Evolutionary conservation across 768 basidiomycete species (phyloP), one percentile per base, ranked within the genome.

Genomic region (Auriscalpium vulgare): DNA sequence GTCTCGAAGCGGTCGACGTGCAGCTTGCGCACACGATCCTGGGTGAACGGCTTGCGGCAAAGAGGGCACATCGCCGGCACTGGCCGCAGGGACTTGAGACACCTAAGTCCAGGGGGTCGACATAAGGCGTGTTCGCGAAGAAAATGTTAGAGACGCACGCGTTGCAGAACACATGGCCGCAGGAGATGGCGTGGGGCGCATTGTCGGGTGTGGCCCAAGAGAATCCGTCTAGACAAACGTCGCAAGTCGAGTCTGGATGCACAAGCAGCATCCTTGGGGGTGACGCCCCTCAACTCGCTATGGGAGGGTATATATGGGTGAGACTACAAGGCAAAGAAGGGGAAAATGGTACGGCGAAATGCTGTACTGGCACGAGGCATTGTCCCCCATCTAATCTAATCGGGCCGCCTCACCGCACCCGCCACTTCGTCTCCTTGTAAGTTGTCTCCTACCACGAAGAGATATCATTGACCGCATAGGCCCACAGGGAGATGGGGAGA

Each of bases 131-230:
- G 34, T 49, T 47, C 49, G 10, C 56, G 47, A 51, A 17, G 55
- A 35, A 13, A 40, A 16, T 55, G 10, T 19, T 8, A 50, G 50
- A 23, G 49, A 77, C 85, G 66, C 65, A 87, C 87, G 72, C 68
- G 65, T 74, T 74, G 66, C 87, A 89, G 73, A 89, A 88, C 38
- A 87, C 78, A 68, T 89, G 86, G 40, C 88, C 88, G 63, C 88
- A 91, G 35, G 83, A 78, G 59, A 90, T 88, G 11, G 81, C 84
- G 67, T 86, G 80, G 6, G 87, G 87, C 48, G 78, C 73, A 63
- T 77, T 76, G 44, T 72, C 68, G 40, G 74, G 67, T 23, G 73
- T 74, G 43, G 78, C 72, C 71, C 79, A 81, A 45, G 76, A 69
- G 67, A 87, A 87, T 29, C 73, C 70, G 54, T 86, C 84, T 57